phyloP scores from a whole-genome alignment of 2,329 filamentous ascomycete species.

The Drechslera avenae region DNA sequence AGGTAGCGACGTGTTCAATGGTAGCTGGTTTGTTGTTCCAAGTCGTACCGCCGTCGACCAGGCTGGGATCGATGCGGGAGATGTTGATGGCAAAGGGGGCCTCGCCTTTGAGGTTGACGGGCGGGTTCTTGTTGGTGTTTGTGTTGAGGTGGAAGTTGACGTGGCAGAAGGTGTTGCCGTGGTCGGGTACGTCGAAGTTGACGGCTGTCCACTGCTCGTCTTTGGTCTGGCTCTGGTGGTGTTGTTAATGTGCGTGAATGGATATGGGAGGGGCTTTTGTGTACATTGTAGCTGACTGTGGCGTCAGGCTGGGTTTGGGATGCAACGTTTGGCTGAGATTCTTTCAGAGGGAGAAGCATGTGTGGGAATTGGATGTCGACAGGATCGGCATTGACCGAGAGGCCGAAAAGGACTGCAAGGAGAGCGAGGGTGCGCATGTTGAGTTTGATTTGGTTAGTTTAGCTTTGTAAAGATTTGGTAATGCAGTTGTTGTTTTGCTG shows the following conservation, averaged over 20 bases:
- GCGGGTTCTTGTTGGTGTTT: constrained; percentile 22
- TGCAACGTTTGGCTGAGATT: constrained; percentile 21
- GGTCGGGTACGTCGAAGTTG: constrained; percentile 40
- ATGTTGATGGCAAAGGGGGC: constrained; percentile 35
- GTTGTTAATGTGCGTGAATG: not conserved
- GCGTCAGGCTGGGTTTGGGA: constrained; percentile 32
- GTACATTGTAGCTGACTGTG: constrained; percentile 27
- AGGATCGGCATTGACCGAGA: constrained; percentile 17
- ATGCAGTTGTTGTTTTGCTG: not conserved
- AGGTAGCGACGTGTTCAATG: constrained; percentile 10
- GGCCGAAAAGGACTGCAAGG: constrained; percentile 23
- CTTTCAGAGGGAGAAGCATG: constrained; percentile 42
- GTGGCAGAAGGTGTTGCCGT: constrained; percentile 28
- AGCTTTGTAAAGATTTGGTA: not conserved
- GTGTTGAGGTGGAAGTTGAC: constrained; percentile 36
- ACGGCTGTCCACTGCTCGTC: constrained; percentile 29
- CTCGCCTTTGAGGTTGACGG: constrained; percentile 25
- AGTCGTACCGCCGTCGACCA: constrained; percentile 35
- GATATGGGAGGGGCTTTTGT: not conserved
- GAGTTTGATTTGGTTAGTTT: not conserved
- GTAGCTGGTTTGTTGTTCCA: constrained; percentile 34
- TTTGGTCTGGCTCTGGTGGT: constrained; percentile 14
- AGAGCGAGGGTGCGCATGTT: constrained; percentile 34
- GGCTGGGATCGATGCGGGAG: constrained; percentile 23
- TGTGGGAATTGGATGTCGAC: constrained; percentile 35